Percentiles rank a stretch among this genome's conserved stretches.
These are phyloP conservation scores for Postia placenta DNA, from an alignment of 768 basidiomycete species.

Conservation along the genomic window DNA sequence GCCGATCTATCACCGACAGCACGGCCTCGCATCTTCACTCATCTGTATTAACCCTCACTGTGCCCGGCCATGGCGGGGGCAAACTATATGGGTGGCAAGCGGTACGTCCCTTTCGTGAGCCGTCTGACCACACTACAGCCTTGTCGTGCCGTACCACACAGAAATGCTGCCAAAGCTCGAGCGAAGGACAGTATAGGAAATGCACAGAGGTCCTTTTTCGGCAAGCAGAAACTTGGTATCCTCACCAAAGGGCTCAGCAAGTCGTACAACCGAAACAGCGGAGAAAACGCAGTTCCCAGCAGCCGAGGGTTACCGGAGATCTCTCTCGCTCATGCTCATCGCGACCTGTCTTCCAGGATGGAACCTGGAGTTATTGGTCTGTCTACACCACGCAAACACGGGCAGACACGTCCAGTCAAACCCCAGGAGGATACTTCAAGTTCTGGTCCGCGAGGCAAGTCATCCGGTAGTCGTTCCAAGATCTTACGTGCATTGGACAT, in stretches of 20 bases:
- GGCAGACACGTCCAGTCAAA: too few relatives aligned
- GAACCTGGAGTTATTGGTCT: neutral
- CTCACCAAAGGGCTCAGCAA: conserved; percentile 27
- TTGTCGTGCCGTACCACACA: conserved; percentile 25
- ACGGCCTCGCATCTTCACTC: too few relatives aligned
- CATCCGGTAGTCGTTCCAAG: conserved; percentile 1
- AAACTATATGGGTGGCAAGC: conserved; percentile 74
- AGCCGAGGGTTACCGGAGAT: conserved; percentile 9
- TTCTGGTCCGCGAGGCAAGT: conserved; percentile 12
- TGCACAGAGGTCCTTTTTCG: conserved; percentile 55
- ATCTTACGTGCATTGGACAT: conserved; percentile 12
- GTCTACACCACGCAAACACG: too few relatives aligned
- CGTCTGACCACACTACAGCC: neutral
- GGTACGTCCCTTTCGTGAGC: conserved; percentile 27
- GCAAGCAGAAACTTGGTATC: conserved; percentile 51
- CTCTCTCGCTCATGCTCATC: conserved; percentile 20
- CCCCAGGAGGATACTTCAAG: too few relatives aligned
- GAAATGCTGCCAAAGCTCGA: conserved; percentile 54
- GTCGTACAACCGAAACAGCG: neutral
- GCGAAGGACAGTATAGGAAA: conserved; percentile 50
- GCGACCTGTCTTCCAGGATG: too few relatives aligned
- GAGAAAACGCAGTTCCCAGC: neutral
- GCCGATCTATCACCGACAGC: too few relatives aligned
- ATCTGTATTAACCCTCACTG: too few relatives aligned
- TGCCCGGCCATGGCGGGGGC: conserved; percentile 64